Conservation (phyloP, 768 basidiomycete genomes). For the Lactarius tabidus region DNA sequence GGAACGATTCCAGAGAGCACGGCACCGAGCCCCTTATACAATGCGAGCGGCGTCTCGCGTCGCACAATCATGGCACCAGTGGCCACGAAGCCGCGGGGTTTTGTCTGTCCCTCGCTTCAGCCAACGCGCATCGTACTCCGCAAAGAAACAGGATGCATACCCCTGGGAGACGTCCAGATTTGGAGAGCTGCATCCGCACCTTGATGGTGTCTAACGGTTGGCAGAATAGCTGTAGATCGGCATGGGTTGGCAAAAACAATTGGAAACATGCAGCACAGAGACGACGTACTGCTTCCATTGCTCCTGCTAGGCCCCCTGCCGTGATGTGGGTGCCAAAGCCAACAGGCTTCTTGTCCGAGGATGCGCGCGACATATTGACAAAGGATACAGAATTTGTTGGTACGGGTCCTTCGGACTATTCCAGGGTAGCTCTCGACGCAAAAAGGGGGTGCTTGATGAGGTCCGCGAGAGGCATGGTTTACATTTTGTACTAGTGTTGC, state of each 20-base stretch:
- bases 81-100: slow-evolving; percentile 86
- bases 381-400: background rate
- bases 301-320: slow-evolving; percentile 92
- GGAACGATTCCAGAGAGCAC: slow-evolving; percentile 96
- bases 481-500: background rate
- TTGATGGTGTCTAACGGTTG: slow-evolving; percentile 99
- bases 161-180: slow-evolving; percentile 70
- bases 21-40: slow-evolving; percentile 98
- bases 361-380: slow-evolving; percentile 13
- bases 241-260: background rate
- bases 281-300: slow-evolving; percentile 78
- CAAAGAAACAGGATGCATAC: slow-evolving; percentile 48
- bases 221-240: slow-evolving; percentile 56
- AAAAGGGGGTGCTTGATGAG: background rate
- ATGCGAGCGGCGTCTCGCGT: slow-evolving; percentile 89
- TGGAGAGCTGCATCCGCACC: slow-evolving; percentile 98
- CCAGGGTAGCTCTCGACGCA: background rate
- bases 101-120: slow-evolving; percentile 55
- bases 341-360: slow-evolving; percentile 65
- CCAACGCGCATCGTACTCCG: background rate
- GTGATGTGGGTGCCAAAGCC: slow-evolving; percentile 87
- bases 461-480: background rate
- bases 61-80: slow-evolving; percentile 85
- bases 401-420: background rate
- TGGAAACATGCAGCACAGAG: background rate